Evolutionary conservation across 192 early-diverging fungal genomes (phyloP).

Genomic region (Entomortierella lignicola): DNA sequence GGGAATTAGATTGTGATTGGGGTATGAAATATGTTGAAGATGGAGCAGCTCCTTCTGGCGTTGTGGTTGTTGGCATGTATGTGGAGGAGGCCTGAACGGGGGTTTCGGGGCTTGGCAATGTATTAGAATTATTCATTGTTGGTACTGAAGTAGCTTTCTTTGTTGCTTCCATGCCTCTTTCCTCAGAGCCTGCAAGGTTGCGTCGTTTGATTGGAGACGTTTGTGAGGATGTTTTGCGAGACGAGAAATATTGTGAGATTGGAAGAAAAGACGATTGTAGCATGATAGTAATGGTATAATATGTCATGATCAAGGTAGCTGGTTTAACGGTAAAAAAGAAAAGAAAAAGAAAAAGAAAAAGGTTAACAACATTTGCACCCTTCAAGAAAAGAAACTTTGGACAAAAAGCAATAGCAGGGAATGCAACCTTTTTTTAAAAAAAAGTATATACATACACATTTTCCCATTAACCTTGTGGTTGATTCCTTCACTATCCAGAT

Average conservation of each 20-base stretch:
- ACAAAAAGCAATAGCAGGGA: no score
- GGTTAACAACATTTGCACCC: no score
- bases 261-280: conserved; percentile 37
- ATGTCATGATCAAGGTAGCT: conserved; percentile 19
- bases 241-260: background rate
- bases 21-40: no score
- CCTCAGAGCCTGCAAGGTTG: background rate
- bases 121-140: background rate
- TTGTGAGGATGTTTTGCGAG: background rate
- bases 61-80: background rate
- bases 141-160: background rate
- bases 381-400: no score
- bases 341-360: background rate
- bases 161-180: background rate
- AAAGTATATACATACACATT: background rate
- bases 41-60: background rate
- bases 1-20: background rate
- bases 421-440: no score
- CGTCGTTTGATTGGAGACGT: background rate
- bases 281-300: conserved; percentile 43
- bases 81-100: no score
- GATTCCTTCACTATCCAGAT: conserved; percentile 21
- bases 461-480: conserved; percentile 51
- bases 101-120: no score
- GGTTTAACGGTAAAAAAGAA: background rate